These are phyloP conservation scores for Hamamelis virginiana DNA, from an alignment of 164 flowering plant species.

Conservation along the genomic window DNA sequence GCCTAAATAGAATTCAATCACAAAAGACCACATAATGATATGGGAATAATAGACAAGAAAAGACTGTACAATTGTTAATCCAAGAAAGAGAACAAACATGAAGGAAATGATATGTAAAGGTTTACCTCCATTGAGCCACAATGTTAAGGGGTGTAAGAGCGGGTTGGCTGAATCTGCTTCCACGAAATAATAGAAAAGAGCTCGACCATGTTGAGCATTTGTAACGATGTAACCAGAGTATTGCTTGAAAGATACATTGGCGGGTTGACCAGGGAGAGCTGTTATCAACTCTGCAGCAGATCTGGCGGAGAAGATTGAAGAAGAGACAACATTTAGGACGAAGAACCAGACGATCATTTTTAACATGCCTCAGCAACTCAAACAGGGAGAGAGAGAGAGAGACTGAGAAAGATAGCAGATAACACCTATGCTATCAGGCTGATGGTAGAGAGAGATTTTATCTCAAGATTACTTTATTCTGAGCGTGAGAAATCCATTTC, in stretches of 20 bases:
- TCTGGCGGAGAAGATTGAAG: neutral
- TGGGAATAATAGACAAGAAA: neutral
- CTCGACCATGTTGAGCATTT: slow-evolving; percentile 33
- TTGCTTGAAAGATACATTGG: slow-evolving; percentile 32
- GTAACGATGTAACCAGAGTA: slow-evolving; percentile 42
- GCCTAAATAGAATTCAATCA: slow-evolving; percentile 19
- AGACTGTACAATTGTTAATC: too few species aligned
- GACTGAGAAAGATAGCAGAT: too few species aligned
- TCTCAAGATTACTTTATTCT: too few species aligned
- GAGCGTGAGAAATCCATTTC: too few species aligned
- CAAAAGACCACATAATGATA: too few species aligned
- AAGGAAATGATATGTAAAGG: neutral
- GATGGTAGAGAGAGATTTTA: too few species aligned
- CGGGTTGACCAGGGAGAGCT: slow-evolving; percentile 39
- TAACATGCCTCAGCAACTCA: too few species aligned
- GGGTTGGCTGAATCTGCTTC: slow-evolving; percentile 34
- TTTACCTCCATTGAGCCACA: slow-evolving; percentile 54
- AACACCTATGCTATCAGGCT: neutral
- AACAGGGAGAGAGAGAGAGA: neutral
- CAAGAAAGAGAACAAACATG: neutral
- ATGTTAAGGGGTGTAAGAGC: slow-evolving; percentile 36
- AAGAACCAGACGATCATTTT: slow-evolving; percentile 4
- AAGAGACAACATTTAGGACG: neutral
- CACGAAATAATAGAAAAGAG: slow-evolving; percentile 46
- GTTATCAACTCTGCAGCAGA: slow-evolving; percentile 25